A percentile compares a stretch with the other conserved stretches of the same genome.
phyloP scores from a whole-genome alignment of 306 rosid species.

The Elaeagnus macrophylla region DNA sequence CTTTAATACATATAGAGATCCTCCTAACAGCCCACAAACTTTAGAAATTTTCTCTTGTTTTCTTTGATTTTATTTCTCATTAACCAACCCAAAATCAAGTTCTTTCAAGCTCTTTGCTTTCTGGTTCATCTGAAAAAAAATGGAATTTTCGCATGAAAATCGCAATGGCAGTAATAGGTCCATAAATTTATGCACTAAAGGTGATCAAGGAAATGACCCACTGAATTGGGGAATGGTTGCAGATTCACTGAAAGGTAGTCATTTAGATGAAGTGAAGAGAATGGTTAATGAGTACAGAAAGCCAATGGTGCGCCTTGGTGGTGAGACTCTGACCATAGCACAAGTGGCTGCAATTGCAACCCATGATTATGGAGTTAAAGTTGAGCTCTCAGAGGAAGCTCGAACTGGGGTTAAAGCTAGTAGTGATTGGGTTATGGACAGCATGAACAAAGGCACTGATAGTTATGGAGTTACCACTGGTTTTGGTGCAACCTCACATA shows the following conservation, averaged over 20 bases:
- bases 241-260: conserved; percentile 54
- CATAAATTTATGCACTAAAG: conserved; percentile 19
- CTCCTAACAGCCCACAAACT: too few species aligned
- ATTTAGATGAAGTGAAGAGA: conserved; percentile 78
- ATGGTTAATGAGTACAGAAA: conserved; percentile 72
- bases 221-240: conserved; percentile 66
- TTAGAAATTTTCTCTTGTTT: too few species aligned
- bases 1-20: too few species aligned
- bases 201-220: conserved; percentile 30
- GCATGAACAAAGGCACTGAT: conserved; percentile 68
- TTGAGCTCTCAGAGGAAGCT: conserved; percentile 48
- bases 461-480: too few species aligned
- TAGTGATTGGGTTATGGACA: conserved; percentile 76
- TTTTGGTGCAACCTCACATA: conserved; percentile 85
- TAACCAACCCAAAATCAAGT: too few species aligned
- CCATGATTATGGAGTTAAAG: conserved; percentile 30
- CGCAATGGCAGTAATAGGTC: conserved; percentile 6
- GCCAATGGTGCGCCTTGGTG: conserved; percentile 58
- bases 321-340: conserved; percentile 50
- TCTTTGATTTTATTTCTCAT: too few species aligned
- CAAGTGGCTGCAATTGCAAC: conserved; percentile 77
- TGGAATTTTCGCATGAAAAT: conserved; percentile 11
- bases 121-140: not conserved
- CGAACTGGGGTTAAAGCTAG: conserved; percentile 61
- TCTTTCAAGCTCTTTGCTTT: not conserved